A percentile compares a stretch with the other conserved stretches of the same genome.
Conservation (phyloP, 495 filamentous ascomycete species). For the Penicillium waksmanii region DNA sequence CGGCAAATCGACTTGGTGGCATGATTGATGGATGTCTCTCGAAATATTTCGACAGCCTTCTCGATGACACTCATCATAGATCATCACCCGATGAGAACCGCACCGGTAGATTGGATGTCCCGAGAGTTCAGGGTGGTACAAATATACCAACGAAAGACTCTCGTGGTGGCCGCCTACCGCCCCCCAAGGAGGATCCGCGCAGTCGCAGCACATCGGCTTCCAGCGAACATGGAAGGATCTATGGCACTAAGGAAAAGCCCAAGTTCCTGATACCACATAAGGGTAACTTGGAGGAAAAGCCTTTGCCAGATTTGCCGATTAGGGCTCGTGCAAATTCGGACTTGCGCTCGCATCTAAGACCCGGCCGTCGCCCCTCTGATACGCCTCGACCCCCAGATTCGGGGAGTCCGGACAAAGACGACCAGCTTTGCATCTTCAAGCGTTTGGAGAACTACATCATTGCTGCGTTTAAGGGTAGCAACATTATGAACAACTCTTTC, state of each 20-base stretch:
- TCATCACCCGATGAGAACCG: slow-evolving; percentile 19
- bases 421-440: slow-evolving; percentile 58
- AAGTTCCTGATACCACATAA: slow-evolving; percentile 19
- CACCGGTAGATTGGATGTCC: slow-evolving; percentile 11
- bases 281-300: slow-evolving; percentile 22
- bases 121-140: slow-evolving; percentile 1
- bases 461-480: slow-evolving; percentile 65
- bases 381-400: slow-evolving; percentile 19
- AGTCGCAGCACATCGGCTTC: slow-evolving; percentile 39
- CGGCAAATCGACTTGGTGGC: slow-evolving; percentile 50
- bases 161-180: slow-evolving; percentile 22
- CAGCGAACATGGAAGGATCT: slow-evolving; percentile 21
- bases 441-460: slow-evolving; percentile 77
- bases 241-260: slow-evolving; percentile 22
- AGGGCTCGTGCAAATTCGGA: slow-evolving; percentile 40
- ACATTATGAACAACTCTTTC: slow-evolving; percentile 77
- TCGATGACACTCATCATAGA: slow-evolving; percentile 25
- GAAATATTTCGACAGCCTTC: slow-evolving; percentile 49
- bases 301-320: slow-evolving; percentile 18
- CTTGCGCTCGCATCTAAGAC: slow-evolving; percentile 26
- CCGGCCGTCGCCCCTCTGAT: slow-evolving; percentile 22
- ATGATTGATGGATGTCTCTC: slow-evolving; percentile 59
- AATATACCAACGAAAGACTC: slow-evolving; percentile 1
- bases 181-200: slow-evolving; percentile 27
- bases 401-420: slow-evolving; percentile 28